Base-by-base conservation (phyloP, 2,329 filamentous ascomycete genomes). In the Cercospora berteroae region DNA sequence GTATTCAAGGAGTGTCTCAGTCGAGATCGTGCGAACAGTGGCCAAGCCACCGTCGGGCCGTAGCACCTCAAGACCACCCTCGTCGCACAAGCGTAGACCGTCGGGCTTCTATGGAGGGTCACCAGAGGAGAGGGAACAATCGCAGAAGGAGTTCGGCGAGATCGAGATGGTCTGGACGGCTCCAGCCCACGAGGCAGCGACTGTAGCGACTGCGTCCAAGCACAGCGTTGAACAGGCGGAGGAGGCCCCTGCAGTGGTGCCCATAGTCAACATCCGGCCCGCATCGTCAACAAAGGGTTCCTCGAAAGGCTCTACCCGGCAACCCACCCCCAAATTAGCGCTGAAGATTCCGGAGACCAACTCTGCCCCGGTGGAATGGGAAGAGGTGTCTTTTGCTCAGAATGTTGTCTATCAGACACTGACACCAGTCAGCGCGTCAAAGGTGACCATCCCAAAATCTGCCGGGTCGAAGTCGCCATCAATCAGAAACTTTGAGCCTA, bases 361-460 rank as follows among this genome's bases (percentile, higher is more conserved):
- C 20, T 36, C 61, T 33, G 61, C 13, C 27, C 23, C 61, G n/a
- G 33, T 23, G 20, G 61, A 42, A 12, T 44, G 52, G 61, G 50
- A 58, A 58, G 52, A 44, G 36, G 31, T 58, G 29, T 64, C 61
- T 5, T 64, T 31, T 29, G 50, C 50, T 20, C 61, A 58, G 16
- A 48, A 42, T 18, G 31, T 57, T 13, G 61, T 57, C 18, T 56
- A 39, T 29, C 61, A 63, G 50, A 56, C 50, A 18, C 18, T 57
- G 13, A 63, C 50, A n/a, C 48, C 61, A 13, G 61, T 63, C 29
- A 63, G 61, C 48, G 61, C 61, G 8, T 63, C 61, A 13, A 63
- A 57, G 31, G 61, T 63, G 48, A 56, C 33, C 8, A 63, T 57
- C 12, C 31, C 50, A 1, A 44, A 29, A n/a, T 58, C 61, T 20